A percentile compares a stretch with the other conserved stretches of the same genome.
Evolutionary conservation across 2,329 filamentous ascomycete genomes (phyloP).

Genomic region (Penicillium griseofulvum): DNA sequence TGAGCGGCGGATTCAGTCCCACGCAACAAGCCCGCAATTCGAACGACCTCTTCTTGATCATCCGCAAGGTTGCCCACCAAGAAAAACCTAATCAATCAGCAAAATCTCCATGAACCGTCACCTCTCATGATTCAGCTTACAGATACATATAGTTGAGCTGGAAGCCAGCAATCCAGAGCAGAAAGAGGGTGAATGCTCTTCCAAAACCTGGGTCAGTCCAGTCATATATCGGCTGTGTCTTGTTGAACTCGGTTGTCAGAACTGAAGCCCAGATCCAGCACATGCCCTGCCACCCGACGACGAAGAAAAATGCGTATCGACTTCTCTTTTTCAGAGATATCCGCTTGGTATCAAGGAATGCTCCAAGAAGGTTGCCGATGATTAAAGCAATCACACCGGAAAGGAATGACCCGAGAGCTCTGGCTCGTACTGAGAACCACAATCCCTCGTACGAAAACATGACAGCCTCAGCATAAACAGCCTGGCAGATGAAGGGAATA

Average conservation of each 20-base stretch:
- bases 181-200: constrained; percentile 63
- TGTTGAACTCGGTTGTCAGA: constrained; percentile 59
- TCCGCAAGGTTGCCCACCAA: constrained; percentile 64
- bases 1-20: constrained; percentile 72
- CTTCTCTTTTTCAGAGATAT: constrained; percentile 56
- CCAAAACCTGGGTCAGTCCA: constrained; percentile 66
- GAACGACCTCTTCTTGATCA: constrained; percentile 62
- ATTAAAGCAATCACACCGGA: constrained; percentile 66
- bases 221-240: constrained; percentile 61
- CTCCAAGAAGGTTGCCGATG: constrained; percentile 64
- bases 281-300: constrained; percentile 56
- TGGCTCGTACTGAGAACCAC: constrained; percentile 68
- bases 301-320: constrained; percentile 55
- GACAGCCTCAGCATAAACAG: constrained; percentile 68
- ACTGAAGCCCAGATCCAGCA: constrained; percentile 73
- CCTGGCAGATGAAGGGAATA: constrained; percentile 66
- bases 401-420: constrained; percentile 69
- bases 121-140: constrained; percentile 37
- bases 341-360: constrained; percentile 60
- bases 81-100: constrained; percentile 56
- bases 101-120: neutral
- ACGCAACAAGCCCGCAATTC: constrained; percentile 65
- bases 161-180: constrained; percentile 66
- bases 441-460: constrained; percentile 67
- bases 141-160: constrained; percentile 73